A percentile compares a stretch with the other conserved stretches of the same genome.
These are phyloP conservation scores for Fusarium sarcochroum DNA, from an alignment of 2,329 filamentous ascomycete genomes.

Conservation along the genomic window DNA sequence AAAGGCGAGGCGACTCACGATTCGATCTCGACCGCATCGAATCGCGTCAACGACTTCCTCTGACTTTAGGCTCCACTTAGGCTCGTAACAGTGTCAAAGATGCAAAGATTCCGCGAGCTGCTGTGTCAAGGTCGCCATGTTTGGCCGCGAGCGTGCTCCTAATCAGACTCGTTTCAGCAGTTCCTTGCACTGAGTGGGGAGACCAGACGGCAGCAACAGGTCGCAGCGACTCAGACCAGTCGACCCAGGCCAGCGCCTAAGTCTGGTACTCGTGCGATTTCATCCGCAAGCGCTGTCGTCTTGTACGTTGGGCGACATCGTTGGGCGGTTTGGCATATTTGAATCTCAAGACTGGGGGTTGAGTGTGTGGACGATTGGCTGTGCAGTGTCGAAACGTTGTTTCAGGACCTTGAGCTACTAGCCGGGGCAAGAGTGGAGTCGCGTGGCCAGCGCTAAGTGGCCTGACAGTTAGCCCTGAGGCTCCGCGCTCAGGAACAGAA, in stretches of 20 bases:
- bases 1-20: slow-evolving; percentile 21
- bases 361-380: slow-evolving; percentile 42
- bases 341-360: slow-evolving; percentile 47
- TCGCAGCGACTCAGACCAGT: slow-evolving; percentile 36
- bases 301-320: slow-evolving; percentile 33
- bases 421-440: slow-evolving; percentile 4
- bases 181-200: slow-evolving; percentile 28
- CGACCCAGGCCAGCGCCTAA: slow-evolving; percentile 42
- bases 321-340: slow-evolving; percentile 22
- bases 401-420: slow-evolving; percentile 40
- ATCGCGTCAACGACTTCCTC: slow-evolving; percentile 22
- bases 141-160: slow-evolving; percentile 36
- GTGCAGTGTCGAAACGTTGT: slow-evolving; percentile 40
- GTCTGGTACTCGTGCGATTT: slow-evolving; percentile 37
- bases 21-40: slow-evolving; percentile 32
- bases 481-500: too few relatives aligned
- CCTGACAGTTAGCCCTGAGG: neutral
- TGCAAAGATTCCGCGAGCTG: slow-evolving; percentile 24
- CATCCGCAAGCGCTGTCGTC: slow-evolving; percentile 36
- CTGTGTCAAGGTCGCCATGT: slow-evolving; percentile 47
- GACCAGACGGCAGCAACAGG: slow-evolving; percentile 34
- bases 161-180: slow-evolving; percentile 35
- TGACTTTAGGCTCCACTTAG: slow-evolving; percentile 30
- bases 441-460: slow-evolving; percentile 24
- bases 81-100: slow-evolving; percentile 17